Evolutionary conservation across 441 rosid species (phyloP), one percentile per base, ranked within the genome.

Genomic region (Erodium texanum): DNA sequence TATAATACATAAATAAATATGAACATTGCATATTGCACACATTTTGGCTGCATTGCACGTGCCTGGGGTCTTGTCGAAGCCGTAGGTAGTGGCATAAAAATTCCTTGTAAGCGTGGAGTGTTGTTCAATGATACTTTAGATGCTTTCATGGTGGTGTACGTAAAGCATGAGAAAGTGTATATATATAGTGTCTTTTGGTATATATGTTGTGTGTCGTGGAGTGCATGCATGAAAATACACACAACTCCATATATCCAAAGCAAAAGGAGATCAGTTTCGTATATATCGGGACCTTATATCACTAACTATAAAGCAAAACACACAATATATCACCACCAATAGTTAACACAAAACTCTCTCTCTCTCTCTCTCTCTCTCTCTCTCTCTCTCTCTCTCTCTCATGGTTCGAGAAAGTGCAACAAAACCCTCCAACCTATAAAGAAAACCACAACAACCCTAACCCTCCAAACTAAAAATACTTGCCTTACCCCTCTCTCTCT

Each of bases 341-440:
- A n/a, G n/a, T n/a, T n/a, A n/a, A n/a, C n/a, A n/a, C n/a, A n/a
- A n/a, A n/a, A n/a, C n/a, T n/a, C n/a, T n/a, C n/a, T n/a, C n/a
- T n/a, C n/a, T n/a, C n/a, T n/a, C n/a, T n/a, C n/a, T n/a, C 82
- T 79, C 80, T 66, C 79, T 14, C 69, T 20, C 70, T 8, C 70
- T 24, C 69, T 74, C 66, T 66, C 70, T 41, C 80, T 67, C 68
- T 66, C 70, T 68, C 74, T 63, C 77, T 70, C 83, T 69, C 82
- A 66, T n/a, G 24, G 54, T 64, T 73, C 81, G 73, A 83, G 79
- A 83, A 83, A 83, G 86, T 72, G 80, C 65, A 70, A 59, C 71
- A 66, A 79, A 76, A 75, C 86, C 41, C 77, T 72, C 67, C 72
- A 68, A 77, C 85, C 86, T 85, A 85, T 84, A 87, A 89, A 91